phyloP scores from a whole-genome alignment of 441 rosid genomes.

The Syzygium syzygioides region DNA sequence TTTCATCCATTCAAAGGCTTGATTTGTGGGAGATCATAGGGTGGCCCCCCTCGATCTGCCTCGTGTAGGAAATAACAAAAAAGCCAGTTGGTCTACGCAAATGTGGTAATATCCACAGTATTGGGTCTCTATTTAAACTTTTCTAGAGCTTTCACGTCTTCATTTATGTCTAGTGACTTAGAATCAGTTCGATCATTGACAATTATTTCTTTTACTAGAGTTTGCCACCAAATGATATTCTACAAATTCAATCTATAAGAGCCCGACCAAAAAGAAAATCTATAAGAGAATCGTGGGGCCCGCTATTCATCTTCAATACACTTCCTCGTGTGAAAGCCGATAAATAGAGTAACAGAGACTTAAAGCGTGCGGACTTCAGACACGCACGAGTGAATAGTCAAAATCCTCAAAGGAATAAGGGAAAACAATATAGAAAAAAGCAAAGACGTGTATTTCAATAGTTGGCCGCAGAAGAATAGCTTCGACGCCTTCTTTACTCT shows the following conservation, averaged over 20 bases:
- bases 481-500: background rate
- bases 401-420: background rate
- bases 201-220: background rate
- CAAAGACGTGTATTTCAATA: background rate
- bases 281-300: background rate
- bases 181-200: background rate
- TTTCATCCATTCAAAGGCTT: background rate
- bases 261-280: background rate
- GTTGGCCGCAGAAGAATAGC: background rate
- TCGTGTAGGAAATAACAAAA: background rate
- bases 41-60: slow-evolving; percentile 30
- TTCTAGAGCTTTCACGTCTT: background rate
- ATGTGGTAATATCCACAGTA: background rate
- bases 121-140: background rate
- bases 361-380: background rate
- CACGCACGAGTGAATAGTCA: background rate
- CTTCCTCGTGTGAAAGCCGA: background rate
- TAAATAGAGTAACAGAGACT: background rate
- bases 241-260: background rate
- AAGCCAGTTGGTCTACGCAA: background rate
- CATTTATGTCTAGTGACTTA: background rate
- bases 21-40: slow-evolving; percentile 18
- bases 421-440: background rate
- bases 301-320: background rate
- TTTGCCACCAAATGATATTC: background rate